Evolutionary conservation across 73 alveolate genomes (phyloP), one percentile per base, ranked within the genome.

Genomic region (Paraurostyla sp.): DNA sequence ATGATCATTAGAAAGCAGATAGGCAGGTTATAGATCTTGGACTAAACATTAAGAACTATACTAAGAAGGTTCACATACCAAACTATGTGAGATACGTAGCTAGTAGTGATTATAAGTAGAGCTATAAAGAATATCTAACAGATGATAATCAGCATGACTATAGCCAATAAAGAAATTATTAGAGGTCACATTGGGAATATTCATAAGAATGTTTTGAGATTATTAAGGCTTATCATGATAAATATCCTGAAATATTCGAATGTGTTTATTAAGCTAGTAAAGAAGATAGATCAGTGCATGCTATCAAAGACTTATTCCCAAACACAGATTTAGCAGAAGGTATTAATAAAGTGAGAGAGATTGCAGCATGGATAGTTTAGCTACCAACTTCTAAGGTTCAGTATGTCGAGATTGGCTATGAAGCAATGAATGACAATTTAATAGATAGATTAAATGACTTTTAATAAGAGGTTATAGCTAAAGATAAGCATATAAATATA

Each of bases 1-100:
- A 43, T 33, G 92, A 85, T 32, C 68, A 54, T 25, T 38, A 27
- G 29, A 50, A 48, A 18, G 62, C 23, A 11, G 92, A 90, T 42
- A 81, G 68, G 30, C 36, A 54, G n/a, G 87, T 80, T 0, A 29
- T 69, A 41, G 95, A 90, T 46, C 40, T 90, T 43, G 95, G 95
- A 13, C 82, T 90, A 22, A 90, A 90, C 27, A 29, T 90, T 9
- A 81, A 86, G 58, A 90, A 90, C 71, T 62, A 51, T 59, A 36
- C 73, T 40, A 71, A 90, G 48, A 78, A 90, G 69, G 85, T 90
- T 29, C 95, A 90, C 38, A 69, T 85, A 1, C 92, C 92, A 25
- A 57, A 22, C 3, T 60, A 41, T 69, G 92, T 85, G 11, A 27
- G 92, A 35, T 58, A 51, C 49, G 82, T 81, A 23, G 52, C 54